Evolutionary conservation across 2,329 filamentous ascomycete genomes (phyloP).

Genomic region (Trichophyton schoenleinii): DNA sequence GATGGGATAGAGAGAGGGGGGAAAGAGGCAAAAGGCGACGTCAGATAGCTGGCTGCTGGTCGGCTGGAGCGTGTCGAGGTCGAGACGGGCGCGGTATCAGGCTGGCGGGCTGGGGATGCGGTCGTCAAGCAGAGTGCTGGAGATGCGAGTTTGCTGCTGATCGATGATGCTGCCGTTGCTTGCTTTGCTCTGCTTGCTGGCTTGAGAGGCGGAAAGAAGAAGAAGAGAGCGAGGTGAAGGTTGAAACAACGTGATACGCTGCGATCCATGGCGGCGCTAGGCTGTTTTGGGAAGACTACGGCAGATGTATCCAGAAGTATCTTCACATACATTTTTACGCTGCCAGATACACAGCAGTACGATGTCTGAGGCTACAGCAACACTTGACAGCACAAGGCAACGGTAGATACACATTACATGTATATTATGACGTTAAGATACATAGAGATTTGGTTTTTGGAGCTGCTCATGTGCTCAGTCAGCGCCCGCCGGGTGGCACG

Average conservation of each 20-base stretch:
- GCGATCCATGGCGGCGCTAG: neutral
- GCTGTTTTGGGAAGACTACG: neutral
- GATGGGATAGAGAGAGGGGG: neutral
- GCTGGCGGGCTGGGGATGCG: neutral
- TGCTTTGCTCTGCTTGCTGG: neutral
- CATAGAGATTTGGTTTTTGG: neutral
- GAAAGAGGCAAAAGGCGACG: neutral
- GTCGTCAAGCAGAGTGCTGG: neutral
- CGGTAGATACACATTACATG: neutral
- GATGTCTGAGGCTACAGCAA: neutral
- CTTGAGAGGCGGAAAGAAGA: neutral
- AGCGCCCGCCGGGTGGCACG: neutral
- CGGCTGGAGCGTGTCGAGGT: neutral
- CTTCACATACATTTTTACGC: neutral
- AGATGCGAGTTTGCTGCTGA: neutral
- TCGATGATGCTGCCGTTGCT: neutral
- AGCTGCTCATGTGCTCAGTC: neutral
- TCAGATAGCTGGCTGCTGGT: neutral
- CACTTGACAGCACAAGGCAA: neutral
- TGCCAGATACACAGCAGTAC: neutral
- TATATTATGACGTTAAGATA: neutral
- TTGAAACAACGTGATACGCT: conserved; percentile 3
- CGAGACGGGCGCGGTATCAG: neutral
- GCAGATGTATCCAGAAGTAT: neutral
- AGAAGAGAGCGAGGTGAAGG: conserved; percentile 3